Base-by-base conservation (phyloP, 805 yeast species). In the Wickerhamomyces xylosicus region DNA sequence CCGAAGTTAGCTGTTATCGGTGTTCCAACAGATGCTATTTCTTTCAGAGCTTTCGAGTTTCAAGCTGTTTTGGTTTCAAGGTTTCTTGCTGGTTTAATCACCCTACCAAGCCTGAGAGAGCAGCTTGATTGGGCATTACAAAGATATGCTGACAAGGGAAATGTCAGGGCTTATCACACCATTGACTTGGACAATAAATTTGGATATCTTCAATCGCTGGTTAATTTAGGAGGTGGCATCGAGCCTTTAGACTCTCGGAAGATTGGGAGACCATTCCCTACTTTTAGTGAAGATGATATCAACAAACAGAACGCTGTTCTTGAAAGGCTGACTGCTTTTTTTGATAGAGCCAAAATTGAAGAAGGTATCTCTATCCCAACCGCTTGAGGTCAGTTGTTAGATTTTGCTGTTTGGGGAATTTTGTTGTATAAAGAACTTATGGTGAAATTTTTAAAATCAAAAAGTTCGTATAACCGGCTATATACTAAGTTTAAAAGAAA, bases 41-140 rank as follows among this genome's bases (percentile, higher is more conserved):
- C 66, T 0, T 64, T 65, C 46, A 52, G 65, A 36, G 63, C 58
- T 2, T 66, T 61, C 47, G 70, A 66, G 43, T 64, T 56, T 47
- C 71, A 66, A 44, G 64, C 67, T 1, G 58, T 61, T 1, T 39
- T 59, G 14, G 61, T 61, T 1, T 50, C 68, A 2, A 44, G 67
- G 22, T 55, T 54, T 33, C 51, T 57, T 32, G 47, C 61, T 1
- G 64, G 62, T 5, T 51, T 59, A 40, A 48, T 54, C 2, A 33
- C 44, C 3, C 41, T 63, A 4, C 69, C 69, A 3, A 33, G 56
- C 2, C 20, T 41, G 8, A 39, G 49, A 34, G 61, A 56, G 16
- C 66, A 61, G 41, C 33, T 46, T 7, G 28, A 42, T 15, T 63
- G 69, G 69, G 48, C n/a, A n/a, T n/a, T n/a, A n/a, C n/a, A 51